Base-by-base conservation (phyloP, 257 asterid genomes). In the Vinca minor region DNA sequence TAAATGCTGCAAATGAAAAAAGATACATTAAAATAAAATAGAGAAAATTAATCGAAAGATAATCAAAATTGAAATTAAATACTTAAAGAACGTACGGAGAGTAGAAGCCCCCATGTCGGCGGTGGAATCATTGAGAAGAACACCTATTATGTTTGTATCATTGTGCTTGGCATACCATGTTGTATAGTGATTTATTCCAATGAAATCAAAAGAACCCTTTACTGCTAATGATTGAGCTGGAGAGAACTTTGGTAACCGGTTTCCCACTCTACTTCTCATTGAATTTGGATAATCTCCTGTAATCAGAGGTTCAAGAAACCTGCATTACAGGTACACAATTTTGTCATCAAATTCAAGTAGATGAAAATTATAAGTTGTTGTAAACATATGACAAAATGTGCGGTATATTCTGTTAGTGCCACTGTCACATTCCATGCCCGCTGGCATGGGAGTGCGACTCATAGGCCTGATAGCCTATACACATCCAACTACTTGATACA, bases 161-260 rank as follows among this genome's bases (percentile, higher is more conserved):
- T 82, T 77, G 14, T 56, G 73, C 63, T 61, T 78, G 4, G 89
- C 93, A 31, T 81, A 88, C 96, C 96, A 88, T 0, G 98, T 91
- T 0, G 98, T 91, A 58, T 91, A 91, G 74, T 88, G 96, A 73
- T 91, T 91, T 69, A 91, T 85, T 63, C 98, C 98, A 13, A 91
- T 77, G 74, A 88, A 88, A 70, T 91, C 91, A n/a, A 65, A 91
- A 9, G 95, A 67, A 1, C 91, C 95, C 81, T 77, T 88, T 26
- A 91, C n/a, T 46, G 45, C 76, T 31, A 42, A 26, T 28, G 96
- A 81, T 64, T 91, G 79, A 1, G 71, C 76, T 63, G 35, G 66
- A 17, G 94, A 68, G 63, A 91, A 87, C 49, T 31, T 64, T 0
- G 96, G 96, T 67, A 91, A 14, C 72, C 96, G 77, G 39, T 47